Evolutionary conservation across 768 basidiomycete species (phyloP).

Genomic region (Lyophyllum atratum): DNA sequence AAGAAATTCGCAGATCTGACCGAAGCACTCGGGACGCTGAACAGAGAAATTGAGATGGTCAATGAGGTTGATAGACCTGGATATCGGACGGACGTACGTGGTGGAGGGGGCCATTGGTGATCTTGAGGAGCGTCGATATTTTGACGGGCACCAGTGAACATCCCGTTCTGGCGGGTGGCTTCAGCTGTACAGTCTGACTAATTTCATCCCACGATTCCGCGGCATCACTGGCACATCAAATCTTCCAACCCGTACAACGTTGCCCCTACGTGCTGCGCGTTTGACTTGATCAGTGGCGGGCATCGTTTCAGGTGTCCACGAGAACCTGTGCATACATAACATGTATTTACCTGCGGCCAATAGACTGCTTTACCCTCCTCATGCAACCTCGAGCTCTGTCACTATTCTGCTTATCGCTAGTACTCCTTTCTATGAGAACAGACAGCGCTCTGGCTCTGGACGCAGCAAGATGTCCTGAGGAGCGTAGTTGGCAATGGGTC

Average conservation of each 20-base stretch:
- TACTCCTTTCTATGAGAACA: neutral
- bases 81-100: slow-evolving; percentile 43
- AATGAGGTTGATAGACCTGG: neutral
- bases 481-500: neutral
- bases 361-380: neutral
- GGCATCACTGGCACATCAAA: neutral
- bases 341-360: slow-evolving; percentile 1
- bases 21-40: slow-evolving; percentile 59
- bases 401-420: neutral
- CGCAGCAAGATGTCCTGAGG: neutral
- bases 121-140: slow-evolving; percentile 49
- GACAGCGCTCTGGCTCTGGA: neutral
- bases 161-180: slow-evolving; percentile 37
- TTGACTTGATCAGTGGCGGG: neutral
- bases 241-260: neutral
- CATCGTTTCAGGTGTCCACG: neutral
- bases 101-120: slow-evolving; percentile 57
- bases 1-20: slow-evolving; percentile 36
- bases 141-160: slow-evolving; percentile 20
- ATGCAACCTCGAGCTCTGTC: neutral
- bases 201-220: slow-evolving; percentile 27
- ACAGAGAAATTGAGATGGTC: slow-evolving; percentile 11
- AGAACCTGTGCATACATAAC: neutral
- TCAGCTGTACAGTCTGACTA: slow-evolving; percentile 47
- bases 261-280: neutral